Conservation (phyloP, 805 yeast species). For the Candida ovalis region DNA sequence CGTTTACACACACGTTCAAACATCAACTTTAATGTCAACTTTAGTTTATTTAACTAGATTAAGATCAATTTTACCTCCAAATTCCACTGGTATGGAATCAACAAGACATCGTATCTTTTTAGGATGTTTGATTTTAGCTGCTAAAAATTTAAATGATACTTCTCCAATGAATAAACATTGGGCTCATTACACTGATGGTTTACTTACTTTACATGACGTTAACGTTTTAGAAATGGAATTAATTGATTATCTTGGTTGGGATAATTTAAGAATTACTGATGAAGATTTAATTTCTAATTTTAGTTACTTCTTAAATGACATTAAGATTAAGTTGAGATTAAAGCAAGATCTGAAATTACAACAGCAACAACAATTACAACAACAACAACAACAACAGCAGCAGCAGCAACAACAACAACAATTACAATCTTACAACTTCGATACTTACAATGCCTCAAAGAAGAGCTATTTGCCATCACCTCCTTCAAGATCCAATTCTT, state of each 20-base stretch:
- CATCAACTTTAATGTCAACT: slow-evolving; percentile 92
- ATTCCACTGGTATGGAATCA: slow-evolving; percentile 88
- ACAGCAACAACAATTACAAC: slow-evolving; percentile 4
- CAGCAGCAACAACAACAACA: slow-evolving; percentile 6
- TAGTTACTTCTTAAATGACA: slow-evolving; percentile 71
- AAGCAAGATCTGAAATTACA: slow-evolving; percentile 16
- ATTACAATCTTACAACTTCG: neutral
- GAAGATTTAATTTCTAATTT: slow-evolving; percentile 67
- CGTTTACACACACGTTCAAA: slow-evolving; percentile 83
- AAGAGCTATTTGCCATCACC: slow-evolving; percentile 12
- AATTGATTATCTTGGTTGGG: slow-evolving; percentile 81
- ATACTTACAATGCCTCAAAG: neutral
- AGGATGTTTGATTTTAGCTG: slow-evolving; percentile 86
- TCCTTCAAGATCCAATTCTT: neutral
- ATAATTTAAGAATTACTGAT: slow-evolving; percentile 58
- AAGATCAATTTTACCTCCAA: slow-evolving; percentile 73
- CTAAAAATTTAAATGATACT: slow-evolving; percentile 88
- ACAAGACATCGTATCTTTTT: slow-evolving; percentile 90
- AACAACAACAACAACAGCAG: neutral
- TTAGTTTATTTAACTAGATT: slow-evolving; percentile 78
- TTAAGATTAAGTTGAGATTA: slow-evolving; percentile 48
- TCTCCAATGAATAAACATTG: slow-evolving; percentile 95
- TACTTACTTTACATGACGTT: slow-evolving; percentile 71
- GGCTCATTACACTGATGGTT: slow-evolving; percentile 88
- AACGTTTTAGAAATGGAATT: slow-evolving; percentile 90